Conservation (phyloP, 78 protist species). For the Dictyostelium firmibasis region DNA sequence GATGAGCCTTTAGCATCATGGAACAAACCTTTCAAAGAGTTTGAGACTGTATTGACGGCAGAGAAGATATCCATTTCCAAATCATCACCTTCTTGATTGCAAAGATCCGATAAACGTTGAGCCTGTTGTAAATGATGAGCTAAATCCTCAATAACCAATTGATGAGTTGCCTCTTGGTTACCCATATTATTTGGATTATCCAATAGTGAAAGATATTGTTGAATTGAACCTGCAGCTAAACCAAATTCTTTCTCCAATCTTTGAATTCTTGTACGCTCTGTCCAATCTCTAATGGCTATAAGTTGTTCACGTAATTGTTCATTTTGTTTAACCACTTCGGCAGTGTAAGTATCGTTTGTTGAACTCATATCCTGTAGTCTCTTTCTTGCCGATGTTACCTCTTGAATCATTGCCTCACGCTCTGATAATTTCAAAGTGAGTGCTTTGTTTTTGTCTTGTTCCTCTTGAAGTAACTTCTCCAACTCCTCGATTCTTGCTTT, state of each 20-base stretch:
- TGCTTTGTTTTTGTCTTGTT: slow-evolving; percentile 68
- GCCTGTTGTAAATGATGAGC: slow-evolving; percentile 51
- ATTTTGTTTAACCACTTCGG: slow-evolving; percentile 72
- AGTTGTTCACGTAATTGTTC: slow-evolving; percentile 69
- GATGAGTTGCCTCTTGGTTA: slow-evolving; percentile 74
- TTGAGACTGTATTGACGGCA: slow-evolving; percentile 28
- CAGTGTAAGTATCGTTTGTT: slow-evolving; percentile 31
- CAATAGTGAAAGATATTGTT: slow-evolving; percentile 7
- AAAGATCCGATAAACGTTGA: background rate
- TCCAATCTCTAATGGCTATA: slow-evolving; percentile 47
- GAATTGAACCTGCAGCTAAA: background rate
- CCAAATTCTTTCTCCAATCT: slow-evolving; percentile 59
- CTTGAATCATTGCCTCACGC: slow-evolving; percentile 71
- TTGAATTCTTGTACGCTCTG: slow-evolving; percentile 35
- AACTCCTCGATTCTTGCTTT: slow-evolving; percentile 71
- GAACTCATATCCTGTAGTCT: slow-evolving; percentile 31
- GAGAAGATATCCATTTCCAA: slow-evolving; percentile 59
- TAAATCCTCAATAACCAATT: slow-evolving; percentile 51
- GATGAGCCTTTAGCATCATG: slow-evolving; percentile 69
- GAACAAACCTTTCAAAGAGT: slow-evolving; percentile 43
- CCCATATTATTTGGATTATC: slow-evolving; percentile 81
- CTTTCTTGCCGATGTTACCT: slow-evolving; percentile 45
- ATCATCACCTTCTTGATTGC: slow-evolving; percentile 42
- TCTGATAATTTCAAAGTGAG: slow-evolving; percentile 36
- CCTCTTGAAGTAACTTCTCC: slow-evolving; percentile 61